Conservation (phyloP, 1,139 yeast species). For the Debaryomycetaceae sp. region DNA sequence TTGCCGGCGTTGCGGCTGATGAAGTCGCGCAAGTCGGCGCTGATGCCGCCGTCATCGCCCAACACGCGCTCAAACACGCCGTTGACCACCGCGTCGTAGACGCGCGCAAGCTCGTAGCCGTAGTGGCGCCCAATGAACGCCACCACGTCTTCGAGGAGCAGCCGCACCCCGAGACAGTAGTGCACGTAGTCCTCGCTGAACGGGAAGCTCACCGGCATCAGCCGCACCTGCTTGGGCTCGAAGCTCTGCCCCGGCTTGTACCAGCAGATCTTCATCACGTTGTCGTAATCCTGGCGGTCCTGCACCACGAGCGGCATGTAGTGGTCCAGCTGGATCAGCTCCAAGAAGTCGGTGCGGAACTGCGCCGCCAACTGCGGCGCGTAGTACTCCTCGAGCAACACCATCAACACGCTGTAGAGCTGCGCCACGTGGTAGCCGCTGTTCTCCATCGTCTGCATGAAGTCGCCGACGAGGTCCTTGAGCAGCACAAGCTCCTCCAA, state of each 20-base stretch:
- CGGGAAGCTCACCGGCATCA: slow-evolving; percentile 73
- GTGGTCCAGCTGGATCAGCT: slow-evolving; percentile 71
- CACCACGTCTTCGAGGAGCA: slow-evolving; percentile 58
- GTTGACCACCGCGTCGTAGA: slow-evolving; percentile 47
- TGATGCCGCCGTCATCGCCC: slow-evolving; percentile 54
- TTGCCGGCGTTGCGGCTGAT: slow-evolving; percentile 59
- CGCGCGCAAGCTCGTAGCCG: slow-evolving; percentile 39
- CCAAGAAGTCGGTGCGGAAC: slow-evolving; percentile 59
- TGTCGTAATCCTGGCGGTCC: slow-evolving; percentile 55
- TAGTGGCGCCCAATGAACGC: slow-evolving; percentile 67
- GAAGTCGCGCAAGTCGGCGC: slow-evolving; percentile 61
- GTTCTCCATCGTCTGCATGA: slow-evolving; percentile 73
- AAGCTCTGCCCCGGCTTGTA: slow-evolving; percentile 51
- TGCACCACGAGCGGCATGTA: slow-evolving; percentile 81
- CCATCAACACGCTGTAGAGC: slow-evolving; percentile 59
- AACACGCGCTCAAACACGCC: slow-evolving; percentile 67
- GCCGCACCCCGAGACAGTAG: slow-evolving; percentile 71
- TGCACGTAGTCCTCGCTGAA: slow-evolving; percentile 86
- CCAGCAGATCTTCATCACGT: slow-evolving; percentile 66
- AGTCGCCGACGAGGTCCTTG: slow-evolving; percentile 63
- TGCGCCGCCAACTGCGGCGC: slow-evolving; percentile 52
- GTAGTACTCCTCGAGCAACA: slow-evolving; percentile 55
- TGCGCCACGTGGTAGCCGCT: slow-evolving; percentile 58
- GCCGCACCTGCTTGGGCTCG: slow-evolving; percentile 30
- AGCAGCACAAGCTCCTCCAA: slow-evolving; percentile 31